Conservation (phyloP, 495 filamentous ascomycete species). For the Aspergillus funiculosus region DNA sequence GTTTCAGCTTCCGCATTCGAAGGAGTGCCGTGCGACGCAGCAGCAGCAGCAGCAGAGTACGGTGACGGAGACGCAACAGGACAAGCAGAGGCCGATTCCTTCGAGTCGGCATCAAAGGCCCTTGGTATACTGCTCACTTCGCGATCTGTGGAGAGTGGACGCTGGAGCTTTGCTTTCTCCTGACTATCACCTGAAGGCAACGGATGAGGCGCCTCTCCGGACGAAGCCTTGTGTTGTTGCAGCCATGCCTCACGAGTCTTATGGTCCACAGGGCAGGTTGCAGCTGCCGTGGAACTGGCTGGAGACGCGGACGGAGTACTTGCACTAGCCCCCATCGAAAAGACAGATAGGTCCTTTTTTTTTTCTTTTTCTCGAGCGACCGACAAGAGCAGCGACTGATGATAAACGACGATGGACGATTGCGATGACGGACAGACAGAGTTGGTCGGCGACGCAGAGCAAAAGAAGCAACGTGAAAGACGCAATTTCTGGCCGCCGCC, state of each 20-base stretch:
- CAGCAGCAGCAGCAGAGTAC: conserved; percentile 27
- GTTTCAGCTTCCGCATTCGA: conserved; percentile 70
- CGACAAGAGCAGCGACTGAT: background rate
- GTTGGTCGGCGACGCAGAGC: conserved; percentile 7
- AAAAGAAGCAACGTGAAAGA: conserved; percentile 11
- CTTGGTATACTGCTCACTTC: conserved; percentile 81
- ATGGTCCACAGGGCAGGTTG: conserved; percentile 79
- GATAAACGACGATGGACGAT: background rate
- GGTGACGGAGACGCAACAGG: conserved; percentile 26
- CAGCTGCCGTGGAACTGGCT: conserved; percentile 23
- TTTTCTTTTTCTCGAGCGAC: too few relatives aligned
- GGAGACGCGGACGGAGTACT: conserved; percentile 35
- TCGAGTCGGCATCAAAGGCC: conserved; percentile 37
- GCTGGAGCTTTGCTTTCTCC: conserved; percentile 37
- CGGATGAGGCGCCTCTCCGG: conserved; percentile 28
- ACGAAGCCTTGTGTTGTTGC: conserved; percentile 38
- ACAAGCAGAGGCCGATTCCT: conserved; percentile 26
- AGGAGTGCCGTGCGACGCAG: conserved; percentile 45
- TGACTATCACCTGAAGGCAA: conserved; percentile 27
- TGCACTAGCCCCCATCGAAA: conserved; percentile 36
- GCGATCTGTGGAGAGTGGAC: conserved; percentile 51
- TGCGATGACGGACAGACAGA: background rate
- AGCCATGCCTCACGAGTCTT: conserved; percentile 82
- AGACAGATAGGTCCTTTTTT: too few relatives aligned
- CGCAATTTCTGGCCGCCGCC: conserved; percentile 5